Percentiles rank a stretch among this genome's conserved stretches.
phyloP scores from a whole-genome alignment of 345 rosid species.

The Anastatica hierochuntica region DNA sequence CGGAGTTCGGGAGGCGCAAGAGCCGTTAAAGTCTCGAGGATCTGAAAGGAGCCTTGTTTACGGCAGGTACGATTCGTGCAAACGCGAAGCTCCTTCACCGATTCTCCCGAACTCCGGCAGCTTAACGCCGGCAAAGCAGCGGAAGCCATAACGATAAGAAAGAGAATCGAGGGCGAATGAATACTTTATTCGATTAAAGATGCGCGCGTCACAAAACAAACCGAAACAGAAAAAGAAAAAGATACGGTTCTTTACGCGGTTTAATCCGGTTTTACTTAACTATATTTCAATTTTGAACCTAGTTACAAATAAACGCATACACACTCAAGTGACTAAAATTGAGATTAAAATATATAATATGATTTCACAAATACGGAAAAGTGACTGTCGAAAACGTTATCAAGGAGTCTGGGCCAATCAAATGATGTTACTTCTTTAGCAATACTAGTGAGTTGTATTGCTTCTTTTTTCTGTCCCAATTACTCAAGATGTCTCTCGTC shows the following conservation, averaged over 20 bases:
- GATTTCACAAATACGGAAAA: not conserved
- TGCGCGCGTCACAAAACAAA: constrained; percentile 1
- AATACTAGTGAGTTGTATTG: constrained; percentile 9
- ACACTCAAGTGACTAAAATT: no score
- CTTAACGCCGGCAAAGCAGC: constrained; percentile 20
- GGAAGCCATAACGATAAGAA: constrained; percentile 22
- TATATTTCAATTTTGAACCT: no score
- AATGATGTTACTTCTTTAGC: constrained; percentile 8
- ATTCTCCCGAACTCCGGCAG: constrained; percentile 24
- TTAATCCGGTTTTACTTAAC: not conserved
- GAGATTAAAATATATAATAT: no score
- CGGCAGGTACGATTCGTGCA: constrained; percentile 87
- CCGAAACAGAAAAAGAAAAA: not conserved
- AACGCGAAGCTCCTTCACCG: constrained; percentile 49
- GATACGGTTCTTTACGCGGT: not conserved
- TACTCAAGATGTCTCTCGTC: no score
- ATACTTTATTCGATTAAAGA: constrained; percentile 4
- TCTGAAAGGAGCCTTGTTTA: constrained; percentile 64
- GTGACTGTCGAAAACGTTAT: not conserved
- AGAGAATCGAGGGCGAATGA: not conserved
- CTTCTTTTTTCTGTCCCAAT: not conserved
- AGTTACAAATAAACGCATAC: no score
- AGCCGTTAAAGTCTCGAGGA: constrained; percentile 44
- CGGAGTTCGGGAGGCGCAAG: constrained; percentile 54
- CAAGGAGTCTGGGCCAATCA: not conserved